A percentile compares a stretch with the other conserved stretches of the same genome.
Conservation (phyloP, 495 filamentous ascomycete genomes). For the Astrothelium macrocarpum region DNA sequence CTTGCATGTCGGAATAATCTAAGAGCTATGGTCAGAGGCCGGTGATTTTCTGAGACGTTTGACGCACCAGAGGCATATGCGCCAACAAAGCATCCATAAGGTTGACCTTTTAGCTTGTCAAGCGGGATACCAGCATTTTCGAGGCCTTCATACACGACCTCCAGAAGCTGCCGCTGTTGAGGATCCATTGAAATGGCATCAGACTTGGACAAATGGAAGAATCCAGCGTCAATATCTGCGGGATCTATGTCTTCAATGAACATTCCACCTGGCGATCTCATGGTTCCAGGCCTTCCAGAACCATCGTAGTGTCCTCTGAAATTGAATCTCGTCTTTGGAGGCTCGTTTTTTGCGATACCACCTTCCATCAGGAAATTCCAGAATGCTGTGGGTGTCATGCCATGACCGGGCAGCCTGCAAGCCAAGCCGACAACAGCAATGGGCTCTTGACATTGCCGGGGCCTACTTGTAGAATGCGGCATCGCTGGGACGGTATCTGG, state of each 20-base stretch:
- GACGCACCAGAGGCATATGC: not conserved
- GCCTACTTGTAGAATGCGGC: too few relatives aligned
- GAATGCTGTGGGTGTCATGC: not conserved
- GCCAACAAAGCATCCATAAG: not conserved
- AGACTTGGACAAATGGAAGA: not conserved
- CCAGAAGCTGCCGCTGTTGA: not conserved
- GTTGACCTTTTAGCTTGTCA: not conserved
- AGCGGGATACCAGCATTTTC: not conserved
- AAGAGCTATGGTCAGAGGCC: not conserved
- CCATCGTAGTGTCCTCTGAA: not conserved
- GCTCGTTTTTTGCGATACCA: not conserved
- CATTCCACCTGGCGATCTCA: not conserved
- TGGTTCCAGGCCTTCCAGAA: not conserved
- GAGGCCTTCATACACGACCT: not conserved
- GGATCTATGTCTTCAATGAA: conserved; percentile 1
- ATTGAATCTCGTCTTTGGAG: not conserved
- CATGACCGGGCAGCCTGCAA: not conserved
- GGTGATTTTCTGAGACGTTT: not conserved
- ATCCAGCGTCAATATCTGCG: not conserved
- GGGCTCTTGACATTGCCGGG: not conserved
- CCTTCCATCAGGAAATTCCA: not conserved
- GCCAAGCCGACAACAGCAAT: not conserved
- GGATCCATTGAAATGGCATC: not conserved
- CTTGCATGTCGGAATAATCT: conserved; percentile 25
- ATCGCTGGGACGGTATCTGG: too few relatives aligned